Conservation (phyloP, 108 stramenopile genomes). For the Cyclotella cryptica region DNA sequence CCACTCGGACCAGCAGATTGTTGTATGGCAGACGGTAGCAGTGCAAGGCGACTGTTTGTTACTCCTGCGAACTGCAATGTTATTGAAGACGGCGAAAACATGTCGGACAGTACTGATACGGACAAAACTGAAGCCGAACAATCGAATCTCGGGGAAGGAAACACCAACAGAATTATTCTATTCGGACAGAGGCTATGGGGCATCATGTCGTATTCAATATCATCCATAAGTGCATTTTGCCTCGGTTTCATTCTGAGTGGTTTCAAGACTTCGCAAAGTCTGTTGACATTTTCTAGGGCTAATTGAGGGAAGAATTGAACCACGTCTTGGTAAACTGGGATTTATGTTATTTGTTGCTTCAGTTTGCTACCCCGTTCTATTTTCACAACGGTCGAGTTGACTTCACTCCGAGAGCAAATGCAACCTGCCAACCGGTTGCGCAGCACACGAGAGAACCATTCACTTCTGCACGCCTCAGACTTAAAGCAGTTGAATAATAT, state of each 20-base stretch:
- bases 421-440: no score
- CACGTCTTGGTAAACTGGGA: not conserved
- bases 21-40: conserved; percentile 1
- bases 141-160: not conserved
- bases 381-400: not conserved
- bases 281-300: conserved; percentile 1
- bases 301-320: not conserved
- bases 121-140: not conserved
- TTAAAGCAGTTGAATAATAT: not conserved
- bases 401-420: no score
- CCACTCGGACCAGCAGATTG: conserved; percentile 39
- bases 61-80: not conserved
- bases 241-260: conserved; percentile 22
- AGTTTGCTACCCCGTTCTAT: not conserved
- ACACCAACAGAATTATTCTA: not conserved
- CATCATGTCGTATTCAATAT: conserved; percentile 3
- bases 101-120: not conserved
- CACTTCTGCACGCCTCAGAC: not conserved
- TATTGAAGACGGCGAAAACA: not conserved
- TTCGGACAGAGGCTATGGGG: conserved; percentile 9
- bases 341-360: not conserved
- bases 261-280: not conserved
- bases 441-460: not conserved
- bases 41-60: not conserved
- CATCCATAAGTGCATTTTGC: conserved; percentile 8